Base-by-base conservation (phyloP, 768 basidiomycete species). In the Pleurotus djamor region DNA sequence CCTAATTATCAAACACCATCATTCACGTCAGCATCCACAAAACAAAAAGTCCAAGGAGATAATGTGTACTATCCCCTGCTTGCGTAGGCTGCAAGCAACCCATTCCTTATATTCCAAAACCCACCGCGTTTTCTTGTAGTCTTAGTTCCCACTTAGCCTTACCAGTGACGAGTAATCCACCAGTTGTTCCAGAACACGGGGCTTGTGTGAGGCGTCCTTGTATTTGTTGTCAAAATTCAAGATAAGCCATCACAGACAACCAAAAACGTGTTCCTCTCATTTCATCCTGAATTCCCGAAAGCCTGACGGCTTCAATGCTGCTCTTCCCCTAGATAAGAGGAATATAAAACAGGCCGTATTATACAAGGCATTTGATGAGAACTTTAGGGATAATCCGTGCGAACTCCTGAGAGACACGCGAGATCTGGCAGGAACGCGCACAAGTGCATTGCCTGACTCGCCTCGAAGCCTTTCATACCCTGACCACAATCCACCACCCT, bases 381-480 rank as follows among this genome's bases (percentile, higher is more conserved):
- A 44, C 21, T 21, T 57, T 36, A 34, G 45, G 57, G 21, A 43
- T 37, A 38, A 58, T 61, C 47, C 56, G 60, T 61, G 60, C 48
- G 60, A 61, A 61, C 36, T 28, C 21, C 21, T 50, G 34, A 38
- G 56, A 52, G 50, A 57, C 55, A 58, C 57, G 57, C 60, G 60
- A 57, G 48, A 55, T 28, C 21, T 28, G 3, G 37, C 32, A 60
- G 59, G 48, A 60, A 57, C 60, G 60, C 56, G 56, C 55, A 58
- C 48, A 36, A 48, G 45, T 35, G 36, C 52, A 28, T 28, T 28
- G 21, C 59, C 43, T 36, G 52, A 56, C 50, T 21, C 16, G 38
- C 28, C 52, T 51, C 12, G 43, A 37, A 56, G 36, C 60, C 32
- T 54, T 48, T 35, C 43, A 50, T 43, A 14, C n/a, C 38, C 34